phyloP scores from a whole-genome alignment of 1,284 basidiomycete genomes.

The Tylopilus sp. region DNA sequence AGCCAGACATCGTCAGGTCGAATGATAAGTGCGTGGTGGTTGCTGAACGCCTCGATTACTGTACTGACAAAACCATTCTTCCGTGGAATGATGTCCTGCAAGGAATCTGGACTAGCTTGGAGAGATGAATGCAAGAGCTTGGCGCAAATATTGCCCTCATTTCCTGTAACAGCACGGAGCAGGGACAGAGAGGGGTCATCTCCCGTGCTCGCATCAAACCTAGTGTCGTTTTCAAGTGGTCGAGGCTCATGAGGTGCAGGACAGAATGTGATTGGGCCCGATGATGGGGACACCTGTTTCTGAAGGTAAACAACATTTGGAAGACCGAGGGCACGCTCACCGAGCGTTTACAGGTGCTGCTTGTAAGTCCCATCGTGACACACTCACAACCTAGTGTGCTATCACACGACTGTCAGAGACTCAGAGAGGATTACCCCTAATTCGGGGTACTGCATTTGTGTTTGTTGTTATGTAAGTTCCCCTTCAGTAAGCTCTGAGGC shows the following conservation, averaged over 20 bases:
- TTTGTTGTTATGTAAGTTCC: too few species aligned
- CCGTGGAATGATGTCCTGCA: slow-evolving; percentile 40
- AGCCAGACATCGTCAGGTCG: slow-evolving; percentile 61
- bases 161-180: slow-evolving; percentile 32
- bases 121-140: slow-evolving; percentile 42
- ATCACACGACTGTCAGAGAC: too few species aligned
- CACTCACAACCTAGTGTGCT: too few species aligned
- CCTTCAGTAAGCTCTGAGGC: too few species aligned
- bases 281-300: too few species aligned
- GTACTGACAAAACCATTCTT: slow-evolving; percentile 52
- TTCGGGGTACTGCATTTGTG: too few species aligned
- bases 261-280: slow-evolving; percentile 16
- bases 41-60: slow-evolving; percentile 50
- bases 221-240: slow-evolving; percentile 43
- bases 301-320: too few species aligned
- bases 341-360: too few species aligned
- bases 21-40: slow-evolving; percentile 49
- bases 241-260: slow-evolving; percentile 37
- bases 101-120: slow-evolving; percentile 25
- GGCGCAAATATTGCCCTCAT: slow-evolving; percentile 27
- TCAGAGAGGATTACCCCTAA: too few species aligned
- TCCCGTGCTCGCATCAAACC: slow-evolving; percentile 32
- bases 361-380: too few species aligned
- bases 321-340: too few species aligned
- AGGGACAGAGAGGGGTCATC: slow-evolving; percentile 33